Conservation (phyloP, 2,329 filamentous ascomycete species). For the Eurotiales sp. region DNA sequence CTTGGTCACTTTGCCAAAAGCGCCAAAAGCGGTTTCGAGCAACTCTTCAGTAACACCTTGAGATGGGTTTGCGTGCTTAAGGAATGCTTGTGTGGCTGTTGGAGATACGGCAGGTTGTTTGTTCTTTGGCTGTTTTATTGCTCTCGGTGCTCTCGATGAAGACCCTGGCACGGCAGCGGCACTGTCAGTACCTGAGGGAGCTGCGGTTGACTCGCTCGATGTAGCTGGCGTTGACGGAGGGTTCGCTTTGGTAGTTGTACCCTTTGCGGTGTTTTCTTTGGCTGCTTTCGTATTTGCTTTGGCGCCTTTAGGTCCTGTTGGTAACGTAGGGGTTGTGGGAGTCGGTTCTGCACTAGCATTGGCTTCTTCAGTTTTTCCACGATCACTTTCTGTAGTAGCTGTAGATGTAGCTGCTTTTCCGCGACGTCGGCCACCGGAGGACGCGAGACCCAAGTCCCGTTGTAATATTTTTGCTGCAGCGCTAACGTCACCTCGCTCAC, state of each 20-base stretch:
- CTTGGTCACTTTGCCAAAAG: conserved; percentile 69
- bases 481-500: conserved; percentile 51
- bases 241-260: conserved; percentile 3
- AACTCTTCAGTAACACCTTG: conserved; percentile 85
- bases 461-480: conserved; percentile 58
- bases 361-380: conserved; percentile 19
- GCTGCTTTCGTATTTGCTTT: conserved; percentile 14
- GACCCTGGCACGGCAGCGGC: conserved; percentile 1
- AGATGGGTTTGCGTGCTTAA: conserved; percentile 81
- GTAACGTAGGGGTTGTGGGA: conserved; percentile 8
- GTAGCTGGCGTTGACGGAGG: conserved; percentile 1
- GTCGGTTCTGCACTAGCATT: conserved; percentile 8
- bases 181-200: not conserved
- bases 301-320: conserved; percentile 9
- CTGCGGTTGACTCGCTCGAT: not conserved
- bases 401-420: conserved; percentile 19
- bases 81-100: conserved; percentile 55
- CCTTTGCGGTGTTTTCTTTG: conserved; percentile 9
- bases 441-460: conserved; percentile 57
- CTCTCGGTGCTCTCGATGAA: conserved; percentile 20
- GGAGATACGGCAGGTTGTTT: conserved; percentile 22
- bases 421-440: conserved; percentile 40
- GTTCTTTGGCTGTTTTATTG: conserved; percentile 25
- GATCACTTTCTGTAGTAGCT: conserved; percentile 21
- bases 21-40: conserved; percentile 68